Conservation (phyloP, 2,329 filamentous ascomycete species). For the Penicillium aurantiogriseum region DNA sequence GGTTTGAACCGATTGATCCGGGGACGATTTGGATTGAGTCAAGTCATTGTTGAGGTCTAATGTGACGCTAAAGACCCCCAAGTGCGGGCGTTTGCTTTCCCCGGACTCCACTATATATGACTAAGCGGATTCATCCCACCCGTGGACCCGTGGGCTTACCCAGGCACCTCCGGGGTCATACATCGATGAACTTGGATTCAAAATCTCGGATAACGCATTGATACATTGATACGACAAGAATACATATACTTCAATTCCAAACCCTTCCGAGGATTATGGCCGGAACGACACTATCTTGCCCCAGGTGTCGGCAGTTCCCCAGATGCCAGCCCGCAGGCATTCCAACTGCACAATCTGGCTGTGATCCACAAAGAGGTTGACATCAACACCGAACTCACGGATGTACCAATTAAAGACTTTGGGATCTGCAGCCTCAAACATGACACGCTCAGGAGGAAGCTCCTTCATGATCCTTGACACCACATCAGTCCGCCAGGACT, state of each 20-base stretch:
- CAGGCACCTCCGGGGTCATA: background rate
- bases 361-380: slow-evolving; percentile 59
- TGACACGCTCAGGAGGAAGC: slow-evolving; percentile 52
- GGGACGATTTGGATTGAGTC: background rate
- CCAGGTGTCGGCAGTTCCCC: slow-evolving; percentile 57
- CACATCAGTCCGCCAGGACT: slow-evolving; percentile 55
- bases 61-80: background rate
- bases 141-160: background rate
- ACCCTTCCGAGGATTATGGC: background rate
- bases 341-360: slow-evolving; percentile 58
- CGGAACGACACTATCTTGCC: slow-evolving; percentile 51
- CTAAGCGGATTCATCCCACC: background rate
- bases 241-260: background rate
- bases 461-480: slow-evolving; percentile 54
- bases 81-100: slow-evolving; percentile 16
- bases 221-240: background rate
- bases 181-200: background rate
- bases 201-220: background rate
- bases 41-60: background rate
- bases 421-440: slow-evolving; percentile 59
- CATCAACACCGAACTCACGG: slow-evolving; percentile 56
- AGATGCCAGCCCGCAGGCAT: slow-evolving; percentile 53
- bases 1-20: background rate
- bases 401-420: slow-evolving; percentile 59
- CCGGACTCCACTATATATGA: slow-evolving; percentile 12